Conservation (phyloP, 2,329 filamentous ascomycete species). For the Zymoseptoria passerinii region DNA sequence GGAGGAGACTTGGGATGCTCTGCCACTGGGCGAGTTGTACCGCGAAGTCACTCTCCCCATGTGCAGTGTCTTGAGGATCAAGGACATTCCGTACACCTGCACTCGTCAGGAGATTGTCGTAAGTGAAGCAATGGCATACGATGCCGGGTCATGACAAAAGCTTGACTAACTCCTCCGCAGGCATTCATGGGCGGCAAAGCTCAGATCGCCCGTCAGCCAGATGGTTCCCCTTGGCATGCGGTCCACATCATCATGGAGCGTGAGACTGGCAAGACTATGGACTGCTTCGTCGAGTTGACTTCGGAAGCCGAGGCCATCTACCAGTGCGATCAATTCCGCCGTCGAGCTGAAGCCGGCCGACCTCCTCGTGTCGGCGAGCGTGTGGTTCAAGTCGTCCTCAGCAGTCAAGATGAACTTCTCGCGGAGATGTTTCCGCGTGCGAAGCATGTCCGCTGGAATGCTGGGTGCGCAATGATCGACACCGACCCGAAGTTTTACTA, state of each 20-base stretch:
- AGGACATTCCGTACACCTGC: slow-evolving; percentile 44
- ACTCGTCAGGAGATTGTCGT: slow-evolving; percentile 41
- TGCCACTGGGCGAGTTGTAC: slow-evolving; percentile 25
- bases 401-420: slow-evolving; percentile 43
- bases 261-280: slow-evolving; percentile 49
- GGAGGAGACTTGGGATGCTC: slow-evolving; percentile 20
- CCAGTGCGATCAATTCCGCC: slow-evolving; percentile 32
- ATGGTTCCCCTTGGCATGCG: slow-evolving; percentile 36
- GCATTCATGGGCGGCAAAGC: slow-evolving; percentile 40
- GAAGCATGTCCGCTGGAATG: slow-evolving; percentile 42
- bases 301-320: slow-evolving; percentile 32
- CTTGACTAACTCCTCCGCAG: neutral
- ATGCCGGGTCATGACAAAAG: neutral
- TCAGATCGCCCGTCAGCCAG: slow-evolving; percentile 39
- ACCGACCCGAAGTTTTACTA: slow-evolving; percentile 37
- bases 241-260: slow-evolving; percentile 53
- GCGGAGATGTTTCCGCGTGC: slow-evolving; percentile 44
- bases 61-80: slow-evolving; percentile 22
- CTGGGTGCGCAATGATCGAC: slow-evolving; percentile 29
- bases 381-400: slow-evolving; percentile 39
- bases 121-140: neutral
- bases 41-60: slow-evolving; percentile 30
- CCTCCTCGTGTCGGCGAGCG: slow-evolving; percentile 41
- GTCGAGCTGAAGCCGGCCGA: slow-evolving; percentile 30
- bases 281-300: slow-evolving; percentile 45